These are phyloP conservation scores for Botrytis porri DNA, from an alignment of 2,329 filamentous ascomycete genomes.

Conservation along the genomic window DNA sequence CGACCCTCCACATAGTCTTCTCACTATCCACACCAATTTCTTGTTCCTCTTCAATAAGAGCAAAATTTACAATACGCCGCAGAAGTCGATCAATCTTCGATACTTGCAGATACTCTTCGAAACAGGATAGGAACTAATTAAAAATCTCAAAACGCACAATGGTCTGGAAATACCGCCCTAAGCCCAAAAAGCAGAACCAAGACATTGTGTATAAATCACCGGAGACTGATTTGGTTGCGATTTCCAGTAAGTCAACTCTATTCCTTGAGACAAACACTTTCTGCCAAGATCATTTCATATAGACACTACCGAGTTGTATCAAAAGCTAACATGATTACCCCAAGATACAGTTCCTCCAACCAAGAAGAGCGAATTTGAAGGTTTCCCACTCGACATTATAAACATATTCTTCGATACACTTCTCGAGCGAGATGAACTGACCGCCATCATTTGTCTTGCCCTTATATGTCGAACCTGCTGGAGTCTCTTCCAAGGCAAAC, in stretches of 20 bases:
- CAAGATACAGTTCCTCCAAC: background rate
- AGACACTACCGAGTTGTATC: background rate
- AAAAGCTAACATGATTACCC: background rate
- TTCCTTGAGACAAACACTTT: no score
- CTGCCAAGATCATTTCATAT: background rate
- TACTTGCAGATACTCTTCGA: background rate
- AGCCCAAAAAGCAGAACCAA: background rate
- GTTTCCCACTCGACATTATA: background rate
- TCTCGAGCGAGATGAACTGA: background rate
- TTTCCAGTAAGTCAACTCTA: background rate
- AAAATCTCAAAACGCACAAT: background rate
- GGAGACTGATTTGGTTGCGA: background rate
- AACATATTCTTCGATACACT: background rate
- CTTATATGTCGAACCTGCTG: background rate
- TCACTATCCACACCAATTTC: background rate
- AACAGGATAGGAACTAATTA: fast-evolving
- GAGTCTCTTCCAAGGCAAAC: background rate
- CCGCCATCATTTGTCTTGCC: background rate
- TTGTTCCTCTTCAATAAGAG: background rate
- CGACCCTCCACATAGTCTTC: background rate
- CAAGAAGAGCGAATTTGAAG: background rate
- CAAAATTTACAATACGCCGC: fast-evolving
- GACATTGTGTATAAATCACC: background rate
- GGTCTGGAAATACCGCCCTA: background rate
- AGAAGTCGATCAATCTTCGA: fast-evolving